Evolutionary conservation across 495 filamentous ascomycete genomes (phyloP).

Genomic region (Xylaria flabelliformis): DNA sequence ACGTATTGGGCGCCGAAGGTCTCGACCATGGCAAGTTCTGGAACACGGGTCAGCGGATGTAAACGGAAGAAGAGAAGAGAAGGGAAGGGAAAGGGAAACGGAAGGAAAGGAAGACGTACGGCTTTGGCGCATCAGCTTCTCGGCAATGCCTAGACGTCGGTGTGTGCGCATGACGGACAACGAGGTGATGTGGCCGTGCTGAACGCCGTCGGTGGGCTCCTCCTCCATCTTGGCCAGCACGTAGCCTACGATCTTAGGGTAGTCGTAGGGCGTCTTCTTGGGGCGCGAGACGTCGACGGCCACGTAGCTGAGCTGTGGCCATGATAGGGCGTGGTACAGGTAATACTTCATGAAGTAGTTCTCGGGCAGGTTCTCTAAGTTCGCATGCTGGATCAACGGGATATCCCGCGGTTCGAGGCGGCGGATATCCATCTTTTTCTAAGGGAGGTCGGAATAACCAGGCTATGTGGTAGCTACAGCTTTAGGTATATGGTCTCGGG

Average conservation of each 20-base stretch:
- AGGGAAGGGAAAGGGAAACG: slow-evolving; percentile 53
- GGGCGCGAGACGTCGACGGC: slow-evolving; percentile 88
- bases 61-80: neutral
- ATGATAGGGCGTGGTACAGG: slow-evolving; percentile 97
- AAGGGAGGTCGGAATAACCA: neutral
- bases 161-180: slow-evolving; percentile 97
- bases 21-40: slow-evolving; percentile 96
- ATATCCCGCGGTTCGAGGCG: slow-evolving; percentile 78
- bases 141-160: slow-evolving; percentile 85
- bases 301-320: slow-evolving; percentile 96
- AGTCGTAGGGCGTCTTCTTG: slow-evolving; percentile 77
- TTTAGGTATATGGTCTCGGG: neutral
- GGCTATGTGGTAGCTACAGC: neutral
- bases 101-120: slow-evolving; percentile 65
- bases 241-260: slow-evolving; percentile 98
- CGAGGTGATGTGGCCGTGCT: slow-evolving; percentile 95
- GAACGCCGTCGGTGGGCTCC: slow-evolving; percentile 87
- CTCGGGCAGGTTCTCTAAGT: slow-evolving; percentile 98
- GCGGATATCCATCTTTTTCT: slow-evolving; percentile 73
- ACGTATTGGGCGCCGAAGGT: slow-evolving; percentile 90
- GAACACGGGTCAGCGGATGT: slow-evolving; percentile 25
- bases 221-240: slow-evolving; percentile 99
- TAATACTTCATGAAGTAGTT: slow-evolving; percentile 99
- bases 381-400: slow-evolving; percentile 94
- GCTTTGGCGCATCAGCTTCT: slow-evolving; percentile 94